Conservation (phyloP, 2,329 filamentous ascomycete species). For the Xylaria sp. region DNA sequence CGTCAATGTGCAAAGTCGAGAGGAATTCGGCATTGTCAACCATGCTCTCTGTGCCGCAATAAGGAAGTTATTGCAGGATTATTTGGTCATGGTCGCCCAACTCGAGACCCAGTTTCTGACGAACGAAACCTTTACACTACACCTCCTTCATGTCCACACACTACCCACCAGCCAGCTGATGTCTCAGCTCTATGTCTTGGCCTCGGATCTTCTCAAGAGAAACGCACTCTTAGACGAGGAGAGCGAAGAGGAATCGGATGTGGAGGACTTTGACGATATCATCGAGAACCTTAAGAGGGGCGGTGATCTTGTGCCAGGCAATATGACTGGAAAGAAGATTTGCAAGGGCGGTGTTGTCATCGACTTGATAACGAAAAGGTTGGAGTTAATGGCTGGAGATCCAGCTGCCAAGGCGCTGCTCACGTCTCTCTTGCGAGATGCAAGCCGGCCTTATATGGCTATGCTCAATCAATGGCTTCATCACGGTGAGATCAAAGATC, state of each 20-base stretch:
- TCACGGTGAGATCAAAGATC: conserved; percentile 89
- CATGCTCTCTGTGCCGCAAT: conserved; percentile 95
- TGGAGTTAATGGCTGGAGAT: conserved; percentile 89
- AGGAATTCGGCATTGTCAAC: conserved; percentile 90
- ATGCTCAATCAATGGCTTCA: conserved; percentile 99
- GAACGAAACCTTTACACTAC: conserved; percentile 82
- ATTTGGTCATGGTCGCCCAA: conserved; percentile 86
- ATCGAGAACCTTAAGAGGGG: conserved; percentile 84
- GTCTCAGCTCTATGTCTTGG: conserved; percentile 80
- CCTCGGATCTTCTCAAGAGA: conserved; percentile 78
- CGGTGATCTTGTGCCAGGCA: conserved; percentile 71
- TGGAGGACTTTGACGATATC: conserved; percentile 86
- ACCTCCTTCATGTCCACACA: conserved; percentile 87
- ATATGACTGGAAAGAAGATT: conserved; percentile 80
- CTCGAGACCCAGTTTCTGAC: conserved; percentile 89
- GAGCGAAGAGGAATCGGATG: conserved; percentile 64
- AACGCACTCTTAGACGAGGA: conserved; percentile 85
- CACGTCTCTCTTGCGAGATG: conserved; percentile 76
- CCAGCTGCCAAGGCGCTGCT: conserved; percentile 78
- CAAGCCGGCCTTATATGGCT: conserved; percentile 89
- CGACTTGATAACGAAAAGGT: conserved; percentile 73
- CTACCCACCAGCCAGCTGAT: conserved; percentile 89
- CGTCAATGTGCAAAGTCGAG: conserved; percentile 86
- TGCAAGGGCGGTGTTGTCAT: conserved; percentile 98
- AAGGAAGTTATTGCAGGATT: conserved; percentile 85